Evolutionary conservation across 768 basidiomycete species (phyloP).

Genomic region (Pleurotus salmoneostramineus): DNA sequence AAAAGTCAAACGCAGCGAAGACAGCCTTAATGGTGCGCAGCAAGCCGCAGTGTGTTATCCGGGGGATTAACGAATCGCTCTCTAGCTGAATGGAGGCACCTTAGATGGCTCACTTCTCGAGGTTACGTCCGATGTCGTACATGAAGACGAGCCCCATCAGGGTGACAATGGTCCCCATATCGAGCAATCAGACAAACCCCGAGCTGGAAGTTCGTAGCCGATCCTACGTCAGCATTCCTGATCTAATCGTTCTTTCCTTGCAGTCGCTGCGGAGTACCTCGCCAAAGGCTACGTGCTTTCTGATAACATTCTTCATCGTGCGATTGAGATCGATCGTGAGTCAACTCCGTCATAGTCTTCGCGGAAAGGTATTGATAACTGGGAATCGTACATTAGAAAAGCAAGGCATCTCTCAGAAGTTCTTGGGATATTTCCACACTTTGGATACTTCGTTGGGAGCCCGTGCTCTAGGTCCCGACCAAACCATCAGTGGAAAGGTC

Average conservation of each 20-base stretch:
- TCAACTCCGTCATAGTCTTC: too few species aligned
- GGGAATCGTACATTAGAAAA: conserved; percentile 47
- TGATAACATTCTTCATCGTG: conserved; percentile 72
- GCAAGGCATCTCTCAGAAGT: conserved; percentile 85
- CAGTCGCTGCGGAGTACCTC: conserved; percentile 91
- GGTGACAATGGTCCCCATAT: conserved; percentile 36
- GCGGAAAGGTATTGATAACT: too few species aligned
- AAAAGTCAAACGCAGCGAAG: conserved; percentile 78
- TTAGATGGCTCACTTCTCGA: conserved; percentile 69
- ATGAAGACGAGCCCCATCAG: conserved; percentile 47
- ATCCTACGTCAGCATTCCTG: background rate
- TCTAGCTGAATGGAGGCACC: conserved; percentile 67
- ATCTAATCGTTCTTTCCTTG: conserved; percentile 1
- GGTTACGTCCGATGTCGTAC: conserved; percentile 67
- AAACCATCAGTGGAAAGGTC: conserved; percentile 76
- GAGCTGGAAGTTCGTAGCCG: conserved; percentile 64
- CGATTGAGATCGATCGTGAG: conserved; percentile 77
- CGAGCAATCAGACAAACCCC: conserved; percentile 89
- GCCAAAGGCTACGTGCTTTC: conserved; percentile 84
- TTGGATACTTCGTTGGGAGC: conserved; percentile 71
- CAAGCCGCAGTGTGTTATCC: background rate
- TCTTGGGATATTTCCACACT: conserved; percentile 72
- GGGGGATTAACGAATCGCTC: background rate
- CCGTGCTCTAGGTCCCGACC: conserved; percentile 71
- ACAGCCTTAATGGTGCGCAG: conserved; percentile 74